phyloP scores from a whole-genome alignment of 768 basidiomycete genomes.

The Arthromyces matolae region DNA sequence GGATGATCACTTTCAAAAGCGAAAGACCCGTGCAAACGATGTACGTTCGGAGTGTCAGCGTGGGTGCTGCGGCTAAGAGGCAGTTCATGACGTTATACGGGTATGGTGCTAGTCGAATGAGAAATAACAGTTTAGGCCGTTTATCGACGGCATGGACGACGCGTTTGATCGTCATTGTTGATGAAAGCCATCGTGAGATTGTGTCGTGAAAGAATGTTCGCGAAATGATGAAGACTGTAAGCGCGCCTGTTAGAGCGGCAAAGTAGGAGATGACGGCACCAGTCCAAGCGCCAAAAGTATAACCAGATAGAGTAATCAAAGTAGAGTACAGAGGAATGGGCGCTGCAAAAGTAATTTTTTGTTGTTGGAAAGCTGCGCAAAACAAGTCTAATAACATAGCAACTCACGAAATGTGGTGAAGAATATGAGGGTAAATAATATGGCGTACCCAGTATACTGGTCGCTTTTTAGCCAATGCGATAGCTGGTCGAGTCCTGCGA shows the following conservation, averaged over 20 bases:
- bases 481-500: constrained; percentile 81
- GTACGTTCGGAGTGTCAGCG: constrained; percentile 77
- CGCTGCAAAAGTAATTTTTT: constrained; percentile 42
- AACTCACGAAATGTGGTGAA: constrained; percentile 82
- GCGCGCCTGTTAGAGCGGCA: constrained; percentile 80
- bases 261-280: constrained; percentile 86
- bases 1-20: constrained; percentile 86
- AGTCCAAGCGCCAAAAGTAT: constrained; percentile 81
- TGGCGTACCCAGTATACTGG: constrained; percentile 67
- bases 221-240: constrained; percentile 79
- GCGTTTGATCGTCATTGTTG: constrained; percentile 67
- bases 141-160: constrained; percentile 86
- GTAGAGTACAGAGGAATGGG: constrained; percentile 92
- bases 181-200: constrained; percentile 72
- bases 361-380: not conserved
- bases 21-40: constrained; percentile 76
- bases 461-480: constrained; percentile 75
- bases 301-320: constrained; percentile 87
- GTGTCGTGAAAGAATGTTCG: constrained; percentile 66
- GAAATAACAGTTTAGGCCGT: constrained; percentile 82
- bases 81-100: constrained; percentile 96
- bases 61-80: constrained; percentile 83
- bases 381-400: constrained; percentile 13
- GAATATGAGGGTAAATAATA: constrained; percentile 81
- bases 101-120: constrained; percentile 89